Percentiles rank a stretch among this genome's conserved stretches.
Evolutionary conservation across 768 basidiomycete species (phyloP).

Genomic region (Rhodotorula sphaerocarpa): DNA sequence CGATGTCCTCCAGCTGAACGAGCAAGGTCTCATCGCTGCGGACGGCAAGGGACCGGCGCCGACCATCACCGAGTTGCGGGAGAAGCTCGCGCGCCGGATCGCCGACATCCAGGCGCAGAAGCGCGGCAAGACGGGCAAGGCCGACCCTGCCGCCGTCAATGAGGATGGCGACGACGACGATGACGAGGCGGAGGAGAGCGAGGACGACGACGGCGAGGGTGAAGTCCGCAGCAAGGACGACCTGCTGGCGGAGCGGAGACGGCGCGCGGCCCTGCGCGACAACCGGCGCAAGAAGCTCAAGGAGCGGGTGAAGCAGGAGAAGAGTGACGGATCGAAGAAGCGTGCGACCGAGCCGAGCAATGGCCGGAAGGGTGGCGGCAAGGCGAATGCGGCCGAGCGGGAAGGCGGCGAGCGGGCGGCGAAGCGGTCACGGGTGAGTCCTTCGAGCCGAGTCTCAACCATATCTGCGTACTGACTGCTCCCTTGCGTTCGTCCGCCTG

Average conservation of each 20-base stretch:
- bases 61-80: constrained; percentile 31
- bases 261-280: constrained; percentile 75
- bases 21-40: constrained; percentile 4
- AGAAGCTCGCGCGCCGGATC: constrained; percentile 30
- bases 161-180: constrained; percentile 35
- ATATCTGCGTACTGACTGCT: no score
- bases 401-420: constrained; percentile 44
- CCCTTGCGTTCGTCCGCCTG: no score
- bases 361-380: constrained; percentile 35
- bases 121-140: constrained; percentile 31
- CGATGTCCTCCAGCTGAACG: constrained; percentile 20
- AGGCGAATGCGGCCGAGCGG: constrained; percentile 24
- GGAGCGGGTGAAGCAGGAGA: constrained; percentile 62
- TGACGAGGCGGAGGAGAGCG: constrained; percentile 22
- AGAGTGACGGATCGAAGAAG: constrained; percentile 41
- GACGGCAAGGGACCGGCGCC: constrained; percentile 21
- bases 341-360: constrained; percentile 34
- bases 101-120: constrained; percentile 33
- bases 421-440: constrained; percentile 29
- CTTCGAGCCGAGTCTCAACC: no score
- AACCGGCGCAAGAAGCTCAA: constrained; percentile 73
- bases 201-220: constrained; percentile 29
- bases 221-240: constrained; percentile 58
- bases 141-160: constrained; percentile 49
- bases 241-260: constrained; percentile 67